Evolutionary conservation across 805 yeast species (phyloP), one percentile per base, ranked within the genome.

Genomic region (Kodamaea sagamina): DNA sequence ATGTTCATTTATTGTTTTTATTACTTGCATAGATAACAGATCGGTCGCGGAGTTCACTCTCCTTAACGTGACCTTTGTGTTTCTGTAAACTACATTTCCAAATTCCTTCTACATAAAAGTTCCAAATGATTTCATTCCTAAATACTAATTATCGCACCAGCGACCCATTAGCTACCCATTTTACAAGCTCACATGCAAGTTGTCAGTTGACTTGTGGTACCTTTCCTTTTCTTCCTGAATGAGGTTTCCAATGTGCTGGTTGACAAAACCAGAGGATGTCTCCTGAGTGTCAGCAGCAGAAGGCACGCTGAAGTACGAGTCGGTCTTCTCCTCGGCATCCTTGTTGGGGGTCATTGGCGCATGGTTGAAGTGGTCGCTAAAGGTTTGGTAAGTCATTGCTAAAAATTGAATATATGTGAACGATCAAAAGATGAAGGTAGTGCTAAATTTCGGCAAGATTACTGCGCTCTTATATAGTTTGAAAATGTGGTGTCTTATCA

Each of bases 131-230:
- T 21, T 21, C n/a, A 21, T 21, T 21, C 24, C 24, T 21, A 21
- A 21, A 21, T 21, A 21, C 24, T 21, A 21, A n/a, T n/a, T 21
- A 21, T 21, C 24, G 24, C 24, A 21, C 24, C 24, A 6, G 24
- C 24, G 24, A 21, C 8, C 24, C 24, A n/a, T n/a, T n/a, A 6
- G 24, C 6, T 6, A 21, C 24, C 24, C 24, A 21, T 15, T 11
- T 36, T 22, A 26, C 28, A 22, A 53, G 22, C 59, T 51, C 18
- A 58, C 52, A 22, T 50, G 52, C 43, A 59, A 53, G 44, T 59
- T 59, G 45, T 59, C 63, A 4, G 63, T 54, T 8, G 63, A 59
- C 49, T 47, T 47, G 44, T 59, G 55, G 43, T 48, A 58, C 25
- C 41, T 42, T 17, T 42, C 45, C 45, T 48, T 52, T n/a, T 54